Conservation (phyloP, 352 stramenopile species). For the Phytophthora multivora region DNA sequence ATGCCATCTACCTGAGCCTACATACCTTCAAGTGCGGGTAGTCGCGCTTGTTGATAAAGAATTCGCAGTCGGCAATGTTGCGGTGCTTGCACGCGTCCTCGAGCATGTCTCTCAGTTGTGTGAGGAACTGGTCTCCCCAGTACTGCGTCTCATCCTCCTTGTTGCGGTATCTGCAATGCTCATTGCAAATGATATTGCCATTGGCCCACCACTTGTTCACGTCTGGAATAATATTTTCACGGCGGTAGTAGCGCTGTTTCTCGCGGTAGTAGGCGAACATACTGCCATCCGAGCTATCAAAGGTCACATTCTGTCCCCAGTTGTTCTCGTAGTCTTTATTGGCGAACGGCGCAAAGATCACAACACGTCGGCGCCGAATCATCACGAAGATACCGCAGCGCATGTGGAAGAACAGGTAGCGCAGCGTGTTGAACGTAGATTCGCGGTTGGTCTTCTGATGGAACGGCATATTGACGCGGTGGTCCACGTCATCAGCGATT, state of each 20-base stretch:
- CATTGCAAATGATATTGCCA: conserved; percentile 99
- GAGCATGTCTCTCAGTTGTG: conserved; percentile 97
- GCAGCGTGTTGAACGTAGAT: conserved; percentile 95
- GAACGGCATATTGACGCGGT: conserved; percentile 93
- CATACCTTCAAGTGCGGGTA: conserved; percentile 97
- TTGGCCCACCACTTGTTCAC: conserved; percentile 98
- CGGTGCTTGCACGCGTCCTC: conserved; percentile 95
- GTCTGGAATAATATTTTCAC: conserved; percentile 83
- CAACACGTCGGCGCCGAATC: conserved; percentile 94
- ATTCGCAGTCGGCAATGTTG: conserved; percentile 97
- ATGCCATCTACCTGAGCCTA: background rate
- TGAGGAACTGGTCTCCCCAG: conserved; percentile 98
- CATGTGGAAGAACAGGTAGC: conserved; percentile 99
- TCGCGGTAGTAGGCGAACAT: conserved; percentile 93
- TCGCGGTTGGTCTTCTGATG: conserved; percentile 86
- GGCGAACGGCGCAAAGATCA: conserved; percentile 97
- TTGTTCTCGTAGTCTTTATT: conserved; percentile 98
- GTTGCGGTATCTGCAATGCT: conserved; percentile 89
- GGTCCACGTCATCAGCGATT: conserved; percentile 66
- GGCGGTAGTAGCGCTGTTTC: conserved; percentile 80
- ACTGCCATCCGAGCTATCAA: conserved; percentile 90
- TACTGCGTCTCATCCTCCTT: conserved; percentile 94
- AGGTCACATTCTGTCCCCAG: conserved; percentile 92
- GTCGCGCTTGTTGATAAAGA: conserved; percentile 99
- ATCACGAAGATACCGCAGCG: conserved; percentile 99